A percentile compares a stretch with the other conserved stretches of the same genome.
Evolutionary conservation across 139 green algal species (phyloP).

Genomic region (Tetradesmus lagerheimii): DNA sequence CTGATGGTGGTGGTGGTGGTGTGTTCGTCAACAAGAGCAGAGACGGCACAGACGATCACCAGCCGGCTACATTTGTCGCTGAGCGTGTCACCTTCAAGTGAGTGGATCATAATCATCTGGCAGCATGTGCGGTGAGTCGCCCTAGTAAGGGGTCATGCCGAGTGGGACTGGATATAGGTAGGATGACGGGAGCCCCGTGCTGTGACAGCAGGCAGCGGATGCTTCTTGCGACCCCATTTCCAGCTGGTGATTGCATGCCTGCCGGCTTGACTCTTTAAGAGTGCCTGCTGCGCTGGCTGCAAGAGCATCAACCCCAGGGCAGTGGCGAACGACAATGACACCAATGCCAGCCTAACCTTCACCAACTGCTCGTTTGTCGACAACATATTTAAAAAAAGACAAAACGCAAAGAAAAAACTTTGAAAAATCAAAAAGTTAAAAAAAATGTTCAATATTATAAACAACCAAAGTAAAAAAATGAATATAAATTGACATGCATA

Average conservation of each 20-base stretch:
- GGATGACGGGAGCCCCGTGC: too few relatives aligned
- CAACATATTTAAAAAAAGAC: conserved; percentile 34
- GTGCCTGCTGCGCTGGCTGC: too few relatives aligned
- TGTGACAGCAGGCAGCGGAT: too few relatives aligned
- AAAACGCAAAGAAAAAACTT: conserved; percentile 39
- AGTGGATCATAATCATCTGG: too few relatives aligned
- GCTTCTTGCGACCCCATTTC: too few relatives aligned
- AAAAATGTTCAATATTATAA: conserved; percentile 28
- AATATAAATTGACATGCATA: conserved; percentile 8
- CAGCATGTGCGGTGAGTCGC: too few relatives aligned
- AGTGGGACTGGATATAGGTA: too few relatives aligned
- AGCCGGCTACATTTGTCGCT: background rate
- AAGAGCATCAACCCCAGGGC: background rate
- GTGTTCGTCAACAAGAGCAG: background rate
- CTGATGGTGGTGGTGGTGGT: too few relatives aligned
- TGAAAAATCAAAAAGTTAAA: conserved; percentile 38
- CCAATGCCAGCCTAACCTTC: background rate
- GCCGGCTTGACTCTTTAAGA: too few relatives aligned
- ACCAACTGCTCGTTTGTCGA: background rate
- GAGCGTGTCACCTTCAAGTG: background rate
- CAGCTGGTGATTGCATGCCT: too few relatives aligned
- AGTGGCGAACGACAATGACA: background rate
- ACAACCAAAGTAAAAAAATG: conserved; percentile 24
- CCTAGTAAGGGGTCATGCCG: too few relatives aligned
- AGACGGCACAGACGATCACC: too few relatives aligned